Evolutionary conservation across 2,329 filamentous ascomycete species (phyloP), one percentile per base, ranked within the genome.

Genomic region (Nemania sp.): DNA sequence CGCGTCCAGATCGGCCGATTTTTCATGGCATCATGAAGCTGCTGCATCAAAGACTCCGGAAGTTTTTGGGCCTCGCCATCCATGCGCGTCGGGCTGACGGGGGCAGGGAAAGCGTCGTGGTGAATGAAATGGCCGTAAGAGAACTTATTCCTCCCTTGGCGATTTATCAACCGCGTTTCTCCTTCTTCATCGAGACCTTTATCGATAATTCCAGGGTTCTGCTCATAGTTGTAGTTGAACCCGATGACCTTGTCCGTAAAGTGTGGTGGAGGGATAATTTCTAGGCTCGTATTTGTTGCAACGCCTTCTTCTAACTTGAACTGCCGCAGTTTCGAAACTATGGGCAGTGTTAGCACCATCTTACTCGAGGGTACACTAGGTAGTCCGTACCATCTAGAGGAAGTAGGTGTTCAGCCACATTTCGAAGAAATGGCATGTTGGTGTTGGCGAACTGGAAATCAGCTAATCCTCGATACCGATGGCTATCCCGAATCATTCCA

Each of bases 1-100:
- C 93, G 86, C 3, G 94, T 97, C 87, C 93, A 96, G 47, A 97
- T 86, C 0, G 93, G 92, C 0, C 94, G 85, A 54, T 88, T 79
- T 3, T 87, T 80, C 69, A 98, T 88, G 5, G 91, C 83, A 0
- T 80, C 76, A 57, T 83, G 79, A 45, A 97, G 79, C 40, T 85
- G 80, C 2, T 77, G 78, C 66, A 96, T 85, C 20, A 92, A 81
- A 21, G 83, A 79, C 57, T 83, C 84, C 54, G 93, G 81, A 34
- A 84, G 79, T 1, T 81, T 78, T 63, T 90, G 84, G 1, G 86
- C 80, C 70, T 83, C 79, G 25, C 84, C 78, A 18, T 62, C 59
- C 34, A 60, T 55, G 21, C 86, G 86, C 18, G 82, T 81, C 1
- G 92, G 91, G 0, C 87, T 85, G 0, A 75, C 72, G 0, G 86